Conservation (phyloP, 371 early-diverging fungal genomes). For the Rhizomucor miehei region DNA sequence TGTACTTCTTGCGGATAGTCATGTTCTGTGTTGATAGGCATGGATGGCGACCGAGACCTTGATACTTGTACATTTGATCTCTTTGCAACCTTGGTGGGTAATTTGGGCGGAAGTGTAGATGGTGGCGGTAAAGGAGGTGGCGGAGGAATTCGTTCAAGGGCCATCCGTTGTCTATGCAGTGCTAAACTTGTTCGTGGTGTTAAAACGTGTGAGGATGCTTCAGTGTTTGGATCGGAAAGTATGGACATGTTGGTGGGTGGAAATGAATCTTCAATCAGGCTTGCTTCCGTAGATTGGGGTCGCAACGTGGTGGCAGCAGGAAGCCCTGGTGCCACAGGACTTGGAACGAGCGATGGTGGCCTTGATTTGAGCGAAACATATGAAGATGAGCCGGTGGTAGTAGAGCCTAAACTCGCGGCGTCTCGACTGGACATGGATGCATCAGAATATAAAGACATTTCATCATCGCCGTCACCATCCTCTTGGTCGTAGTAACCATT, state of each 20-base stretch:
- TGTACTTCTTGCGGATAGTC: not conserved
- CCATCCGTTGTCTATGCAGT: constrained; percentile 3
- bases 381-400: constrained; percentile 20
- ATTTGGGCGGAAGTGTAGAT: not conserved
- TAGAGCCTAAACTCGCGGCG: constrained; percentile 35
- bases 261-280: constrained; percentile 28
- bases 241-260: constrained; percentile 9
- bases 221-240: constrained; percentile 1
- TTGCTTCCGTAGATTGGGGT: constrained; percentile 10
- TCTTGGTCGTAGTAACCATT: not conserved
- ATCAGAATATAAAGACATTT: constrained; percentile 24
- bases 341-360: constrained; percentile 35
- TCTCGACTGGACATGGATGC: constrained; percentile 15
- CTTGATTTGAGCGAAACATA: constrained; percentile 26
- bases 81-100: not conserved
- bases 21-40: not conserved
- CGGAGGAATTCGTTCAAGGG: not conserved
- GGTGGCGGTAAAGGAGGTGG: constrained; percentile 1
- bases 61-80: not conserved
- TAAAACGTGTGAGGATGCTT: constrained; percentile 7
- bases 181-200: constrained; percentile 5
- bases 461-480: constrained; percentile 24
- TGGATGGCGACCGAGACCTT: not conserved
- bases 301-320: constrained; percentile 32
- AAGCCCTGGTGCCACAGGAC: constrained; percentile 30